Evolutionary conservation across 2,329 filamentous ascomycete genomes (phyloP).

Genomic region (Sporothrix inflata): DNA sequence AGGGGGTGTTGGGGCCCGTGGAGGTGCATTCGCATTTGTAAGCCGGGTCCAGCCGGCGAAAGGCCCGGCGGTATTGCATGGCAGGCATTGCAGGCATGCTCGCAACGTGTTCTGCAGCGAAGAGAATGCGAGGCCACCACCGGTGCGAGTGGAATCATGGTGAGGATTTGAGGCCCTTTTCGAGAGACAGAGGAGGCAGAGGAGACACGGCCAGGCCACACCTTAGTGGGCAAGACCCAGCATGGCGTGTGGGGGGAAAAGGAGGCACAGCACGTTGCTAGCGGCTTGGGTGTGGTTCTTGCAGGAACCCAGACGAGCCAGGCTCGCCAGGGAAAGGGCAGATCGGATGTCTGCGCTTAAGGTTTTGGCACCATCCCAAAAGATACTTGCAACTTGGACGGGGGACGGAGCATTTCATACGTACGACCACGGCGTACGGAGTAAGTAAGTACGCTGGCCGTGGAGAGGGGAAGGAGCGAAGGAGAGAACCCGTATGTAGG

Average conservation of each 20-base stretch:
- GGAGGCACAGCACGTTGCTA: conserved; percentile 26
- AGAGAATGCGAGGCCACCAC: not conserved
- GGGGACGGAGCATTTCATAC: not conserved
- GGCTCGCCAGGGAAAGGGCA: not conserved
- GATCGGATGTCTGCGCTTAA: conserved; percentile 13
- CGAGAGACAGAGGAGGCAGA: not conserved
- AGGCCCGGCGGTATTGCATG: not conserved
- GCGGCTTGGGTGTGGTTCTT: conserved; percentile 2
- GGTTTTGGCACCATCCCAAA: conserved; percentile 1
- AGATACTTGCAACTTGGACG: not conserved
- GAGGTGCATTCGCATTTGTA: not conserved
- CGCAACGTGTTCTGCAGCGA: not conserved
- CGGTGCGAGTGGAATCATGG: not conserved
- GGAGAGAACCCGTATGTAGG: not conserved
- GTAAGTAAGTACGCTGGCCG: not conserved
- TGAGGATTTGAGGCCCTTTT: not conserved
- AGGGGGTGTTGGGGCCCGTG: not conserved
- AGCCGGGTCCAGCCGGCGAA: conserved; percentile 6
- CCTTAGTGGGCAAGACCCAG: not conserved
- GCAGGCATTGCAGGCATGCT: not conserved
- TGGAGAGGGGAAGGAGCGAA: not conserved
- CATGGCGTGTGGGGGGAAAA: conserved; percentile 17
- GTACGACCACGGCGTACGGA: not conserved
- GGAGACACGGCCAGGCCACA: not conserved
- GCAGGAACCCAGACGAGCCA: not conserved